Evolutionary conservation across 1,284 basidiomycete genomes (phyloP).

Genomic region (Flammula alnicola): DNA sequence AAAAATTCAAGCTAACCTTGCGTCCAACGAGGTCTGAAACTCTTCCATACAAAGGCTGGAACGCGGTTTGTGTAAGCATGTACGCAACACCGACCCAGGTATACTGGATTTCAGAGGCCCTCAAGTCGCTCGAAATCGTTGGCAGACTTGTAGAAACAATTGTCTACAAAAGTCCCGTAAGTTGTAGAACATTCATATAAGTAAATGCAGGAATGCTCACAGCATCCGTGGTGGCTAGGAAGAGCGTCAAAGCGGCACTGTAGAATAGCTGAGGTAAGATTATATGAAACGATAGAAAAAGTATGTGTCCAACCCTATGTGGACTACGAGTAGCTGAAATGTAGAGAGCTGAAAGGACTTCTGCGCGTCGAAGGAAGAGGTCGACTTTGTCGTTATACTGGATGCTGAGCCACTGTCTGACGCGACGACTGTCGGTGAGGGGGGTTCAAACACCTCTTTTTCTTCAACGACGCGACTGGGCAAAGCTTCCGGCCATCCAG

Average conservation of each 20-base stretch:
- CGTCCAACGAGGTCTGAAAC: constrained; percentile 79
- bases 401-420: constrained; percentile 14
- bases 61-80: constrained; percentile 81
- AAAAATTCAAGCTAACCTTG: constrained; percentile 51
- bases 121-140: constrained; percentile 70
- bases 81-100: constrained; percentile 86
- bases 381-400: constrained; percentile 15
- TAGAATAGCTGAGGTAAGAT: constrained; percentile 15
- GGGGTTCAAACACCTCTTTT: constrained; percentile 9
- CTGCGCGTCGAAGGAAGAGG: constrained; percentile 11
- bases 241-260: constrained; percentile 75
- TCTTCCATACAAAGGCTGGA: constrained; percentile 79
- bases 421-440: constrained; percentile 7
- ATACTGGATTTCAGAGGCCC: constrained; percentile 69
- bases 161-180: constrained; percentile 50
- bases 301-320: constrained; percentile 26
- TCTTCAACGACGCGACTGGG: constrained; percentile 2
- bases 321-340: constrained; percentile 25
- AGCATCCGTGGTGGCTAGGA: constrained; percentile 82
- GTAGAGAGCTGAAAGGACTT: constrained; percentile 23
- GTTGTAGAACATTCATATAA: background rate
- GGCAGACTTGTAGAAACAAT: constrained; percentile 83
- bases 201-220: constrained; percentile 48
- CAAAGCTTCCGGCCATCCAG: constrained; percentile 7
- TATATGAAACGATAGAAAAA: constrained; percentile 9